phyloP scores from a whole-genome alignment of 2,329 filamentous ascomycete species.

The Tolypocladium guangdongense region DNA sequence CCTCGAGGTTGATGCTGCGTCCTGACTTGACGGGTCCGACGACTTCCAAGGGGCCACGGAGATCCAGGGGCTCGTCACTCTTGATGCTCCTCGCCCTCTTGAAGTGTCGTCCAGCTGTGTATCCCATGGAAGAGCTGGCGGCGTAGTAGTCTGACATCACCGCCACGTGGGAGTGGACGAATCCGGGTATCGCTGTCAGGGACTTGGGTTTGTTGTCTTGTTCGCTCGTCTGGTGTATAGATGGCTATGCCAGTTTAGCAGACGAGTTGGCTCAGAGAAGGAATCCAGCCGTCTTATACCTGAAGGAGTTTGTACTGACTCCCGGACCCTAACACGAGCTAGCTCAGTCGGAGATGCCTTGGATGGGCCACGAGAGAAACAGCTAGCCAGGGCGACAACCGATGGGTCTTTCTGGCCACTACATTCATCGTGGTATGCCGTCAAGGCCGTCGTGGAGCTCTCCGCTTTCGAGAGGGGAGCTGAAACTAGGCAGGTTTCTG shows the following conservation, averaged over 20 bases:
- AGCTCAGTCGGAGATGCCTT: not conserved
- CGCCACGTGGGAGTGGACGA: not conserved
- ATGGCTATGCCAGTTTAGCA: not conserved
- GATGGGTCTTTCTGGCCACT: not conserved
- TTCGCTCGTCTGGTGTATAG: not conserved
- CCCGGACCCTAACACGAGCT: not conserved
- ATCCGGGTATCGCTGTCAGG: not conserved
- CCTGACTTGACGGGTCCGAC: conserved; percentile 34
- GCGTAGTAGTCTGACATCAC: conserved; percentile 17
- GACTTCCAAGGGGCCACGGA: conserved; percentile 35
- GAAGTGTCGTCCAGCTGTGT: conserved; percentile 10
- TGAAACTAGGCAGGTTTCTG: not conserved
- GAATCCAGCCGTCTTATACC: not conserved
- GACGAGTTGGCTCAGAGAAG: not conserved
- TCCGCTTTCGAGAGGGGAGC: not conserved
- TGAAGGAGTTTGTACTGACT: not conserved
- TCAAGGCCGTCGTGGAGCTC: not conserved
- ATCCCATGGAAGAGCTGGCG: conserved; percentile 12
- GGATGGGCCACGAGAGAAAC: not conserved
- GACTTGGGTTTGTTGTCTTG: not conserved
- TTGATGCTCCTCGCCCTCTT: conserved; percentile 28
- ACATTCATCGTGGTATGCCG: not conserved
- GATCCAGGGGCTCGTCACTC: conserved; percentile 27
- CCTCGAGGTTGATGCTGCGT: conserved; percentile 31
- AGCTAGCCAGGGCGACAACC: not conserved